Conservation (phyloP, 73 alveolate species). For the Paramecium octaurelia region DNA sequence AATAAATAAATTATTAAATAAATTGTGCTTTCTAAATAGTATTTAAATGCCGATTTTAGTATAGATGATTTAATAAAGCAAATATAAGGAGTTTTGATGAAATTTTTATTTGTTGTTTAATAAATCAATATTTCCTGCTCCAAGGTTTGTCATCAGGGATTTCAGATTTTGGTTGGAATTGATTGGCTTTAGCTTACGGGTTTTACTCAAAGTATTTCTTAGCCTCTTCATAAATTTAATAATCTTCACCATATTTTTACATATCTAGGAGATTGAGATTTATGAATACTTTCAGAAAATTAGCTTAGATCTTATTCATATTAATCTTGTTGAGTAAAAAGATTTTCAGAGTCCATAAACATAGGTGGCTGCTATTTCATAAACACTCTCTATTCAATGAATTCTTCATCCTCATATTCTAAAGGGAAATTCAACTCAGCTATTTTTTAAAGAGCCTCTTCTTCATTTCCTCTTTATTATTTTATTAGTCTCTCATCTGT, state of each 20-base stretch:
- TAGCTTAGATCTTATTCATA: conserved; percentile 54
- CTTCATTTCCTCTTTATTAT: conserved; percentile 39
- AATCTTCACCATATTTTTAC: conserved; percentile 16
- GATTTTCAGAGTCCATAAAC: conserved; percentile 45
- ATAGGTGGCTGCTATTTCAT: conserved; percentile 32
- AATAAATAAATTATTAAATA: neutral
- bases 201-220: conserved; percentile 50
- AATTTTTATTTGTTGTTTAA: neutral
- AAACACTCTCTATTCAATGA: conserved; percentile 61
- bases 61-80: neutral
- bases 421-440: conserved; percentile 54
- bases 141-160: conserved; percentile 51
- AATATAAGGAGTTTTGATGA: neutral
- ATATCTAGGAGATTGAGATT: neutral
- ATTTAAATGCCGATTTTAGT: neutral
- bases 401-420: conserved; percentile 63
- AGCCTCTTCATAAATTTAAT: conserved; percentile 55
- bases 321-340: conserved; percentile 2
- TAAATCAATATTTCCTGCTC: conserved; percentile 62
- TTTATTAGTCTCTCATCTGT: neutral
- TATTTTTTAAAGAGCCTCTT: neutral
- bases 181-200: conserved; percentile 56
- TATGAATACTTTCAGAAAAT: conserved; percentile 52
- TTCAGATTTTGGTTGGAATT: conserved; percentile 36
- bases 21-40: neutral